These are phyloP conservation scores for Polychaeton citri DNA, from an alignment of 2,329 filamentous ascomycete species.

Conservation along the genomic window DNA sequence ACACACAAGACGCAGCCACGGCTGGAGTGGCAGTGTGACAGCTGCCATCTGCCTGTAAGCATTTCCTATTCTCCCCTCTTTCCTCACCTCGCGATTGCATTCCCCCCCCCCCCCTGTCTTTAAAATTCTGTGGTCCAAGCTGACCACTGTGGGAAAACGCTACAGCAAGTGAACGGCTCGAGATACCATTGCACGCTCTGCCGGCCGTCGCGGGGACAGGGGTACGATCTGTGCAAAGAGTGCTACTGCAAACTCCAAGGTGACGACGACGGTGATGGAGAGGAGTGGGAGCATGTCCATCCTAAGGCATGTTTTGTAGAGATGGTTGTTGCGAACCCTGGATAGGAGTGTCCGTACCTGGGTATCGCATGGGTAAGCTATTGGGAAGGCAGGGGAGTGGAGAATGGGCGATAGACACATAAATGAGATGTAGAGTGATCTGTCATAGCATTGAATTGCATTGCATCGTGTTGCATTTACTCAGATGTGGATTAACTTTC, in stretches of 20 bases:
- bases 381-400: too few relatives aligned
- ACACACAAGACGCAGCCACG: neutral
- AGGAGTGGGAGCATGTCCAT: neutral
- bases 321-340: neutral
- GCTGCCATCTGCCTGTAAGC: neutral
- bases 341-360: too few relatives aligned
- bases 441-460: too few relatives aligned
- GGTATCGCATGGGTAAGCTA: too few relatives aligned
- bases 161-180: neutral
- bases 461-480: too few relatives aligned
- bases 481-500: too few relatives aligned
- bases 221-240: neutral
- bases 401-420: too few relatives aligned
- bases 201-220: neutral
- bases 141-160: neutral
- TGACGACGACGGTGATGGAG: neutral
- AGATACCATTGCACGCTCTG: neutral
- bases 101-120: neutral
- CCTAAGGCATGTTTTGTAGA: neutral
- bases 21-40: neutral
- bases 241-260: too few relatives aligned
- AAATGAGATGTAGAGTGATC: too few relatives aligned
- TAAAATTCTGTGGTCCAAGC: neutral
- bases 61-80: too few relatives aligned
- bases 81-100: neutral